These are phyloP conservation scores for Cryptosporidium baileyi DNA, from an alignment of 169 alveolate genomes.

Conservation along the genomic window DNA sequence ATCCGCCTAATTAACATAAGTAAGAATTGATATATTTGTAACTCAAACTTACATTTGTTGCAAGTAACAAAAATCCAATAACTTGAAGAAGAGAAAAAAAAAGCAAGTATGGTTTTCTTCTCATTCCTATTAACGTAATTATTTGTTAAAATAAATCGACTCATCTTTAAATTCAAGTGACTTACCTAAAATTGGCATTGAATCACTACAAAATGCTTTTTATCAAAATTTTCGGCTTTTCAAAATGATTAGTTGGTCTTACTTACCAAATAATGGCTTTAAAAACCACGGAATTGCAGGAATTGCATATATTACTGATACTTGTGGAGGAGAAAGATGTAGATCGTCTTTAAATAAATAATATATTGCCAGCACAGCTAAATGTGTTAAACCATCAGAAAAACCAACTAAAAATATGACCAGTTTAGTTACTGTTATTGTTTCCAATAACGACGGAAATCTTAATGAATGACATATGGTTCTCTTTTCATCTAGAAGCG, in stretches of 20 bases:
- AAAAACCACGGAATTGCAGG: slow-evolving; percentile 88
- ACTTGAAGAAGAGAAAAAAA: slow-evolving; percentile 80
- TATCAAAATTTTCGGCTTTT: neutral
- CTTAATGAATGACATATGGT: neutral
- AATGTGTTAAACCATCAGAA: slow-evolving; percentile 88
- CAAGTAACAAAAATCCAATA: slow-evolving; percentile 80
- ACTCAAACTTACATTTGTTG: slow-evolving; percentile 68
- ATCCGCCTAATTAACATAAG: slow-evolving; percentile 47
- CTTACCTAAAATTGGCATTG: slow-evolving; percentile 74
- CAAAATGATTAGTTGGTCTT: neutral
- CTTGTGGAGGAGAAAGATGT: slow-evolving; percentile 74
- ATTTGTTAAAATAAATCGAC: neutral
- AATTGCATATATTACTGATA: slow-evolving; percentile 79
- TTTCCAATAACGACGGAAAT: slow-evolving; percentile 23
- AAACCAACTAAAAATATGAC: slow-evolving; percentile 83
- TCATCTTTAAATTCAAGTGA: neutral
- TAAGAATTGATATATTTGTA: neutral
- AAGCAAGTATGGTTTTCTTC: slow-evolving; percentile 85
- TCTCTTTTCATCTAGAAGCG: slow-evolving; percentile 50
- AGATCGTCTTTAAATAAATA: slow-evolving; percentile 87
- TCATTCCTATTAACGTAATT: slow-evolving; percentile 71
- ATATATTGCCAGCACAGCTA: slow-evolving; percentile 86
- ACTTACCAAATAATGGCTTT: slow-evolving; percentile 60
- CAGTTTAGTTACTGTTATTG: slow-evolving; percentile 34
- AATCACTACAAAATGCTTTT: slow-evolving; percentile 81